Conservation (phyloP, 2,329 filamentous ascomycete genomes). For the Plectosphaerella cucumerina region DNA sequence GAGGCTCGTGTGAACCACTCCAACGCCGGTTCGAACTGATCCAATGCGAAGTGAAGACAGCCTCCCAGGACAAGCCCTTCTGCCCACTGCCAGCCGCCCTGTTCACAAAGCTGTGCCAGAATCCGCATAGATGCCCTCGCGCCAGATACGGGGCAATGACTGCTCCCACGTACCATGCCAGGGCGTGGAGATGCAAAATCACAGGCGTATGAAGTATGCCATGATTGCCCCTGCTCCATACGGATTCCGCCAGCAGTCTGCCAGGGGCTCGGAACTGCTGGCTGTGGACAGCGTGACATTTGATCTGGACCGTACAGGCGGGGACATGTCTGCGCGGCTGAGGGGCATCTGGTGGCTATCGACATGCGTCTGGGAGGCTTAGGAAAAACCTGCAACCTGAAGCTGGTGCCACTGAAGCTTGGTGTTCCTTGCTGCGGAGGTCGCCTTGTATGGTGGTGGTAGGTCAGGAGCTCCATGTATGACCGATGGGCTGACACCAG, state of each 20-base stretch:
- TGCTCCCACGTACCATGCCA: no score
- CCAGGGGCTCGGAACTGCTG: no score
- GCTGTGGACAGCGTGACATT: no score
- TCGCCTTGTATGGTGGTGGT: slow-evolving; percentile 57
- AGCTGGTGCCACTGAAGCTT: slow-evolving; percentile 23
- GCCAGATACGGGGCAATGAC: background rate
- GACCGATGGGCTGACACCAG: slow-evolving; percentile 64
- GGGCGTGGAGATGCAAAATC: no score
- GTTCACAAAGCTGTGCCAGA: slow-evolving; percentile 69
- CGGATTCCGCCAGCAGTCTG: no score
- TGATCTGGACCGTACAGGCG: no score
- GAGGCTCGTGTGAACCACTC: slow-evolving; percentile 69
- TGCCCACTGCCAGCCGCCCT: slow-evolving; percentile 82
- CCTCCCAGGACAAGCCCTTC: slow-evolving; percentile 90
- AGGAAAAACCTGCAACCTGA: slow-evolving; percentile 52
- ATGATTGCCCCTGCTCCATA: no score
- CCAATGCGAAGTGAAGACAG: slow-evolving; percentile 86
- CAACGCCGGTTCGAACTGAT: slow-evolving; percentile 73
- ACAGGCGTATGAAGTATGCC: no score
- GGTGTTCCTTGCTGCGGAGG: slow-evolving; percentile 23
- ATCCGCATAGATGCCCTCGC: slow-evolving; percentile 68
- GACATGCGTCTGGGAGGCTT: slow-evolving; percentile 38
- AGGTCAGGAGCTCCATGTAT: slow-evolving; percentile 66
- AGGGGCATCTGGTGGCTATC: no score
- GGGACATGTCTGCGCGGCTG: no score